Base-by-base conservation (phyloP, 768 basidiomycete species). In the Austroboletus festivus region DNA sequence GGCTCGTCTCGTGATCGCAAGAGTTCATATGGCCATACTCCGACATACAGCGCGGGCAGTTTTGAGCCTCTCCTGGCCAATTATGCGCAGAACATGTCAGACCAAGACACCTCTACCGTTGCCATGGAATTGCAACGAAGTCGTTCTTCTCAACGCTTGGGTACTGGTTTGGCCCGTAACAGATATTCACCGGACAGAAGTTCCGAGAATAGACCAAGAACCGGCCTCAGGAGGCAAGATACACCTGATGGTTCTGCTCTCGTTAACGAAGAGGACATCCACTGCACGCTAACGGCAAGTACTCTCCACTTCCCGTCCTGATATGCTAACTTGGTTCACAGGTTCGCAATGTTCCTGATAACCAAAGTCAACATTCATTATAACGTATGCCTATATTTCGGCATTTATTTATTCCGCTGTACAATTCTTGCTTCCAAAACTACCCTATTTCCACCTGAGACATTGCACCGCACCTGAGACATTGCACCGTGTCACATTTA, bases 261-360 rank as follows among this genome's bases (percentile, higher is more conserved):
- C 38, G 68, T 65, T 52, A 80, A 83, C 54, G 74, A 79, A 23
- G 76, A 81, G 51, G 80, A 81, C 66, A 76, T 75, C 19, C 69
- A 76, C 40, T 74, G 72, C 43, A 79, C 83, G 21, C 73, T 84
- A 51, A 79, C 71, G 52, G 82, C 76, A 63, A 57, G 76, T 67
- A 18, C 38, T 50, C 40, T 19, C 40, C 24, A 16, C 22, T n/a
- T 4, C 49, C 26, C 22, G 11, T 33, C 13, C 10, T 28, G n/a
- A 16, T 44, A 40, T 15, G n/a, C 45, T 66, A 64, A 39, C 30
- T 39, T 21, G n/a, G 24, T 37, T 44, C 46, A 44, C 51, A 82
- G 80, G 78, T 82, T 60, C 78, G 81, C 42, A 82, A 82, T 59
- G 47, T 81, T 19, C 74, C 79, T 44, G 78, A 78, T 57, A 59